These are phyloP conservation scores for Pichia norvegensis DNA, from an alignment of 1,139 yeast genomes.

Conservation along the genomic window DNA sequence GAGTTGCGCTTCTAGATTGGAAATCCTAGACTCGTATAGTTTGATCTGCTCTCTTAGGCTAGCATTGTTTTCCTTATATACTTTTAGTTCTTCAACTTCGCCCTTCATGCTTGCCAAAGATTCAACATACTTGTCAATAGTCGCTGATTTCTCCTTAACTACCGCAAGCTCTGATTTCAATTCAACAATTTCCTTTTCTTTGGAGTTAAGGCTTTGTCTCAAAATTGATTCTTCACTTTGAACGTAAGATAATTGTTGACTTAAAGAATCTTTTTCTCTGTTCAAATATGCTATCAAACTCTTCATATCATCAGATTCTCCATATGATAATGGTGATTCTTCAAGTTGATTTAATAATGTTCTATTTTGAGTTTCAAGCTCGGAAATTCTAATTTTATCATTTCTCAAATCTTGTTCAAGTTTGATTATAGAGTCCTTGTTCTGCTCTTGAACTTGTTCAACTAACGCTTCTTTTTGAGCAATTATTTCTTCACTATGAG, in stretches of 20 bases:
- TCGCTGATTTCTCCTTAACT: constrained; percentile 31
- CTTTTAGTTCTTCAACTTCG: constrained; percentile 60
- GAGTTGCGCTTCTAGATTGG: constrained; percentile 30
- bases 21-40: constrained; percentile 27
- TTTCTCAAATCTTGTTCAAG: constrained; percentile 48
- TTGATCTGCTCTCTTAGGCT: constrained; percentile 52
- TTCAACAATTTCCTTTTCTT: constrained; percentile 38
- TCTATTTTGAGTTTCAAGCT: constrained; percentile 57
- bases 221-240: constrained; percentile 43
- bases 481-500: constrained; percentile 27
- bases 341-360: constrained; percentile 68
- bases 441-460: constrained; percentile 33
- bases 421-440: constrained; percentile 36
- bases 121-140: constrained; percentile 34
- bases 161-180: constrained; percentile 38
- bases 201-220: constrained; percentile 35
- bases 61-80: constrained; percentile 66
- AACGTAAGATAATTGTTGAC: constrained; percentile 46
- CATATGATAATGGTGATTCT: constrained; percentile 21
- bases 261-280: constrained; percentile 69
- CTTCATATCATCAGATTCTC: constrained; percentile 35
- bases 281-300: constrained; percentile 59
- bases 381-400: constrained; percentile 42
- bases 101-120: constrained; percentile 50
- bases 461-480: constrained; percentile 28